These are phyloP conservation scores for Sclerotinia subarctica DNA, from an alignment of 2,329 filamentous ascomycete species.

Conservation along the genomic window DNA sequence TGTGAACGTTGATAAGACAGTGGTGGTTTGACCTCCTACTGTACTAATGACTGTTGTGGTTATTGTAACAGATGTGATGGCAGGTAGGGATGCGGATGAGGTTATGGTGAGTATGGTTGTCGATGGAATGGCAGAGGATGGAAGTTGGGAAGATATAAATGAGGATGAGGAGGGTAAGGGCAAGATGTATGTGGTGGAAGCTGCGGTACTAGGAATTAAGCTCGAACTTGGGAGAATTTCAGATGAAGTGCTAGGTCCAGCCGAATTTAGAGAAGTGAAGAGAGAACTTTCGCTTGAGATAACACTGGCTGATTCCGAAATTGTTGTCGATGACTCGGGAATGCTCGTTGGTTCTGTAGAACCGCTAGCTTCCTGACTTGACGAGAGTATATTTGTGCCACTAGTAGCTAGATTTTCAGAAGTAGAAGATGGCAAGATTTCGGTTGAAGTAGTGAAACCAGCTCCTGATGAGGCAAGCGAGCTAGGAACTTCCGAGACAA, in stretches of 20 bases:
- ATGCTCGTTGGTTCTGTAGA: background rate
- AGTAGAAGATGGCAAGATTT: background rate
- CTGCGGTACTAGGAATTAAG: slow-evolving; percentile 1
- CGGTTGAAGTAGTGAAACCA: background rate
- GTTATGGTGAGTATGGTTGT: slow-evolving; percentile 1
- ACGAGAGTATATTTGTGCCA: background rate
- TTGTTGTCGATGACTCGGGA: background rate
- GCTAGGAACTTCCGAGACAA: background rate
- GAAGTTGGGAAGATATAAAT: background rate
- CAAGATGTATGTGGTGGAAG: slow-evolving; percentile 2
- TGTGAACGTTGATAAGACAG: background rate
- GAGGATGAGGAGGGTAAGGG: background rate
- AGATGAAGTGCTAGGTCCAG: background rate
- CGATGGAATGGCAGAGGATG: background rate
- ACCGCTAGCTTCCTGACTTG: background rate
- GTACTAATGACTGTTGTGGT: slow-evolving; percentile 11
- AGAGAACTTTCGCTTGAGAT: background rate
- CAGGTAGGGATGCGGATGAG: background rate
- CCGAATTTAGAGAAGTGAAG: background rate
- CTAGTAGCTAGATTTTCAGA: background rate
- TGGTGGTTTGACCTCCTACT: slow-evolving; percentile 1
- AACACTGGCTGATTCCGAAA: background rate
- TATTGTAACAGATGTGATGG: slow-evolving; percentile 7
- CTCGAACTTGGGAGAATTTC: background rate
- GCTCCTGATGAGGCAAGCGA: background rate